Evolutionary conservation across 306 rosid species (phyloP).

Genomic region (Quercus engelmannii): DNA sequence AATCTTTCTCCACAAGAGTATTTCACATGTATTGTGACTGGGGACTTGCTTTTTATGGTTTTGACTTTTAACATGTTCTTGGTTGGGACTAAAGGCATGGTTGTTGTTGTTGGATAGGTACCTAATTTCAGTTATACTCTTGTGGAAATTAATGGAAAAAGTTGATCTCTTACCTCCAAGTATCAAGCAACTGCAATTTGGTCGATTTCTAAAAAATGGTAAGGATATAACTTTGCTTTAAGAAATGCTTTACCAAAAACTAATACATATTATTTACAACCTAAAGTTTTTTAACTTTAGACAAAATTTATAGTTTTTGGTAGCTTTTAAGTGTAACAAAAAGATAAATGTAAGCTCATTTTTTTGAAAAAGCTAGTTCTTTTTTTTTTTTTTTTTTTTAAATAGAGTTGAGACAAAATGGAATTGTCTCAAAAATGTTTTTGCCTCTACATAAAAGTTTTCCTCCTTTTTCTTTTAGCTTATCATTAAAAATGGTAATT

Average conservation of each 20-base stretch:
- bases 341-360: no score
- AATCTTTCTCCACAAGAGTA: background rate
- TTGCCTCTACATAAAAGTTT: background rate
- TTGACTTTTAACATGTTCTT: background rate
- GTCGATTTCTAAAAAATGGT: constrained; percentile 77
- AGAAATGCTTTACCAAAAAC: constrained; percentile 3
- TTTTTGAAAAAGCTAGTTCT: no score
- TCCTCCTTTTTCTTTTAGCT: background rate
- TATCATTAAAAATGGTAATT: background rate
- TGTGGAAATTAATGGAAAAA: constrained; percentile 62
- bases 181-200: constrained; percentile 63
- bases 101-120: constrained; percentile 37
- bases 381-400: no score
- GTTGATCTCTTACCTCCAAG: constrained; percentile 76
- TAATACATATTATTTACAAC: background rate
- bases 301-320: no score
- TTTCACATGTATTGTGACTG: background rate
- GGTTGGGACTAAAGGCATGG: background rate
- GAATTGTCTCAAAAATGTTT: background rate
- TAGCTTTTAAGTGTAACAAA: no score
- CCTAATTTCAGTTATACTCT: constrained; percentile 61
- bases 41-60: background rate
- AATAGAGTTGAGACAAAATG: background rate
- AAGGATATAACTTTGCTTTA: constrained; percentile 14
- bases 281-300: background rate